These are phyloP conservation scores for Colletotrichum orchidophilum DNA, from an alignment of 2,329 filamentous ascomycete species.

Conservation along the genomic window DNA sequence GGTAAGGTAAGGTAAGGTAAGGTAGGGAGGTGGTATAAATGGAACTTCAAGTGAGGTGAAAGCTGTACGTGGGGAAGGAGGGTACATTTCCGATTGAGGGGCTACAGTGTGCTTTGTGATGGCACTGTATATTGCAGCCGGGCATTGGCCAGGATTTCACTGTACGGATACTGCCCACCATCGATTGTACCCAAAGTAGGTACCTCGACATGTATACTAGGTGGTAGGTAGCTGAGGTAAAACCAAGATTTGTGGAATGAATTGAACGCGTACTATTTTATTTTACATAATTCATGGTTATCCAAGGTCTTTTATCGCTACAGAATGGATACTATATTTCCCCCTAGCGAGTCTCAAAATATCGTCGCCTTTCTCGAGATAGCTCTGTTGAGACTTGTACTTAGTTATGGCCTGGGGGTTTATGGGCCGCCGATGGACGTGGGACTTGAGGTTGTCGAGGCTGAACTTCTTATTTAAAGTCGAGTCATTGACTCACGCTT, in stretches of 20 bases:
- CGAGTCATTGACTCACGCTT: background rate
- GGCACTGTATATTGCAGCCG: background rate
- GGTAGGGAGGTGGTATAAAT: slow-evolving; percentile 8
- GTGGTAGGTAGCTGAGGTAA: background rate
- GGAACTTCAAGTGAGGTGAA: slow-evolving; percentile 20
- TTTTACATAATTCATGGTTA: background rate
- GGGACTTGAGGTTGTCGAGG: background rate
- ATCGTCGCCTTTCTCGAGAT: background rate
- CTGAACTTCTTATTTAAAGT: background rate
- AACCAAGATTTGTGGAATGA: slow-evolving; percentile 1
- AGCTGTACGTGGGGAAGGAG: slow-evolving; percentile 16
- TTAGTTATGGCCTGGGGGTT: background rate
- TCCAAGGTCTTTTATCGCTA: background rate
- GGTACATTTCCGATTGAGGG: slow-evolving; percentile 22
- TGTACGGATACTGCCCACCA: slow-evolving; percentile 8
- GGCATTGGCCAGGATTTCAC: background rate
- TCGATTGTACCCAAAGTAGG: background rate
- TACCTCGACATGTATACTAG: background rate
- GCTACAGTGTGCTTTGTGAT: background rate
- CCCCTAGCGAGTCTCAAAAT: background rate
- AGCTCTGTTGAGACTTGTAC: background rate
- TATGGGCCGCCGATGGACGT: too few relatives aligned
- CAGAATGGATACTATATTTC: background rate
- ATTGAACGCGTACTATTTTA: background rate
- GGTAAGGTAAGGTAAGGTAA: background rate